phyloP scores from a whole-genome alignment of 768 basidiomycete genomes.

The Tylopilus sp. region DNA sequence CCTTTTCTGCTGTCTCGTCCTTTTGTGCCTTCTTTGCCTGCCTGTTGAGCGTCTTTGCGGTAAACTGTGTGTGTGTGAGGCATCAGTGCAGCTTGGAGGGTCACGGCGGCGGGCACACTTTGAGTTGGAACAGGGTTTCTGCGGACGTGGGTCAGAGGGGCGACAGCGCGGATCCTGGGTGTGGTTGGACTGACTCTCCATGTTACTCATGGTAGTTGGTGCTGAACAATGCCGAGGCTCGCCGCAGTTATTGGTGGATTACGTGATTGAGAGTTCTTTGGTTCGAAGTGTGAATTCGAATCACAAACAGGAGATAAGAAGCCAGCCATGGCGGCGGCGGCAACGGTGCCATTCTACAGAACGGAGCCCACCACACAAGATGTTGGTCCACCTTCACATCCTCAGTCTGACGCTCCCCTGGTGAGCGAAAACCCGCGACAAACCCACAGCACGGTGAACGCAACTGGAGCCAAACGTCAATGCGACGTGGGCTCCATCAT shows the following conservation, averaged over 20 bases:
- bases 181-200: conserved; percentile 70
- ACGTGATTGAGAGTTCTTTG: conserved; percentile 8
- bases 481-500: conserved; percentile 34
- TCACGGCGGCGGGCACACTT: conserved; percentile 49
- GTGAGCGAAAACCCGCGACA: conserved; percentile 2
- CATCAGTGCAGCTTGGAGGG: conserved; percentile 10
- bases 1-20: conserved; percentile 86
- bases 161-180: not conserved
- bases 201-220: conserved; percentile 61
- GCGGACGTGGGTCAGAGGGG: conserved; percentile 10
- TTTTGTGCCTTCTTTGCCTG: conserved; percentile 98
- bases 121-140: conserved; percentile 99
- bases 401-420: not conserved
- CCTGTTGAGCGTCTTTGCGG: conserved; percentile 89
- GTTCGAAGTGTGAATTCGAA: too few species aligned
- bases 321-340: conserved; percentile 3
- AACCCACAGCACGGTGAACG: not conserved
- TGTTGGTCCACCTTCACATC: not conserved
- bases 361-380: not conserved
- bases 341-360: not conserved
- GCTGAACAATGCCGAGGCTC: not conserved
- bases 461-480: conserved; percentile 9
- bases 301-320: not conserved
- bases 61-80: conserved; percentile 63
- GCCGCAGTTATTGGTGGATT: not conserved